Base-by-base conservation (phyloP, 345 rosid genomes). In the Citrus sinensis region DNA sequence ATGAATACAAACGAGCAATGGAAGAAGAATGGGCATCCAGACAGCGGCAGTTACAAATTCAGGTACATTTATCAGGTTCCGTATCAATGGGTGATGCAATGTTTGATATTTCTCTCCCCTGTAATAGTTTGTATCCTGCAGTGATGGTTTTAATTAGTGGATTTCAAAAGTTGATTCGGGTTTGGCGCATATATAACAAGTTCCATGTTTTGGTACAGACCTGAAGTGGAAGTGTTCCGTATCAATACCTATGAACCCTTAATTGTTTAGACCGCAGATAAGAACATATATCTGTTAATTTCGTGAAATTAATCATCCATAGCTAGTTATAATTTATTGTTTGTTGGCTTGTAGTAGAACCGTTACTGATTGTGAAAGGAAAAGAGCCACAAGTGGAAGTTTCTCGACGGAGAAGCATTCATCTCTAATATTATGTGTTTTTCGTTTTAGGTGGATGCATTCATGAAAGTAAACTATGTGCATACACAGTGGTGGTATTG, bases 1-100 rank as follows among this genome's bases (percentile, higher is more conserved):
- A 88, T 82, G 94, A 89, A 76, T 93, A 89, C 88, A 93, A 91
- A 84, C 92, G 78, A 85, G 98, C 94, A 62, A 77, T 40, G 35
- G 91, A 95, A 87, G 90, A 88, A 87, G 99, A 93, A 87, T 90
- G 94, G 98, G 91, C 87, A 73, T 90, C 94, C 60, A 89, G 95
- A 85, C 92, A 92, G 77, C 85, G 34, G 58, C 89, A 91, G 80
- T 79, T 95, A 82, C 85, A 88, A 80, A 80, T 88, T 82, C 98
- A 92, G 98, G 98, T 95, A 49, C 56, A 42, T 35, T 58, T 65
- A 69, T 56, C 39, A 27, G 32, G 55, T 63, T 70, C 63, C 73
- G 22, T 16, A 35, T 72, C 67, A 27, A 9, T 59, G n/a, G 7
- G 7, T 5, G 5, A n/a, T 16, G 20, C 27, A 35, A 30, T 54